These are phyloP conservation scores for Seiridium cupressi DNA, from an alignment of 2,329 filamentous ascomycete species.

Conservation along the genomic window DNA sequence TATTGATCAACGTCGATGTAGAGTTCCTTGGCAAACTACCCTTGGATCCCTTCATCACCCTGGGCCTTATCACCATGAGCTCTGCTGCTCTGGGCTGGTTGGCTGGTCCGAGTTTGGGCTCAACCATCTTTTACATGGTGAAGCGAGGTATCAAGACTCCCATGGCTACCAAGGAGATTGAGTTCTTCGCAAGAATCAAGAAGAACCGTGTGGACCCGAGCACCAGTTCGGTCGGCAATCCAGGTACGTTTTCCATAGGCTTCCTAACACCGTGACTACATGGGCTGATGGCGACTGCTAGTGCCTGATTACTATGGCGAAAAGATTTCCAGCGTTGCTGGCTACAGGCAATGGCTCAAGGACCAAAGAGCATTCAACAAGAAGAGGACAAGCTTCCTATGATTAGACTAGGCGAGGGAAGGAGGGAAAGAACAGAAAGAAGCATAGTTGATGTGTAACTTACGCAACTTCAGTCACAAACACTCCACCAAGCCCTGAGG, in stretches of 20 bases:
- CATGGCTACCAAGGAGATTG: constrained; percentile 84
- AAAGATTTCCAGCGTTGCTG: constrained; percentile 90
- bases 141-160: constrained; percentile 69
- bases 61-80: constrained; percentile 76
- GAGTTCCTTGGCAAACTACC: constrained; percentile 73
- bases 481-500: no score
- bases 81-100: constrained; percentile 86
- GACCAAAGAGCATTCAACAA: constrained; percentile 97
- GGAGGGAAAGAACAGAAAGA: no score
- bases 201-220: constrained; percentile 89
- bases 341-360: constrained; percentile 94
- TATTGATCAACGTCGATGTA: constrained; percentile 69
- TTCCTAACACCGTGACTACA: background rate
- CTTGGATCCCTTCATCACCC: constrained; percentile 81
- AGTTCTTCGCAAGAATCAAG: constrained; percentile 91
- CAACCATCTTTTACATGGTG: constrained; percentile 72
- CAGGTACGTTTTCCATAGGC: constrained; percentile 44
- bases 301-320: constrained; percentile 98
- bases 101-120: constrained; percentile 78
- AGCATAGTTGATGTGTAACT: no score
- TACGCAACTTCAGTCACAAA: no score
- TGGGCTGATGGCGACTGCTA: constrained; percentile 17
- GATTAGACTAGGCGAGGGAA: no score
- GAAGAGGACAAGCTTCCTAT: constrained; percentile 70
- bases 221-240: constrained; percentile 85